phyloP scores from a whole-genome alignment of 306 rosid genomes.

The Oemleria cerasiformis region DNA sequence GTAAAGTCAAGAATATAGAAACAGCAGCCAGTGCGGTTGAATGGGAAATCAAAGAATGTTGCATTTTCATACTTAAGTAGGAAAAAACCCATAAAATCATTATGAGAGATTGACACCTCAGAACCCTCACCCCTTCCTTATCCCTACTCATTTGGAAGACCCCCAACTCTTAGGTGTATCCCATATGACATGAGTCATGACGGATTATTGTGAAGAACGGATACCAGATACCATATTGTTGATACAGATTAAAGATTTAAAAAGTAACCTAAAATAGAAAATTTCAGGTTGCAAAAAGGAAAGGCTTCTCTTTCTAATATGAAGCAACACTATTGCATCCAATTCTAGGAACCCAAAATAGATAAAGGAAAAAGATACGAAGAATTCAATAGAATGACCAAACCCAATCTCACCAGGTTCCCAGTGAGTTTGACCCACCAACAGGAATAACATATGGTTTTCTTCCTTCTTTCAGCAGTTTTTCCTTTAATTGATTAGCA shows the following conservation, averaged over 20 bases:
- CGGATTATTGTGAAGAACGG: background rate
- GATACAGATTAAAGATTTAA: background rate
- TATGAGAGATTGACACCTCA: background rate
- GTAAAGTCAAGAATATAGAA: background rate
- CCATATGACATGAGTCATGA: background rate
- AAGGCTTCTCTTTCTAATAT: background rate
- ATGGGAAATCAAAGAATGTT: conserved; percentile 6
- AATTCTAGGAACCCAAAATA: background rate
- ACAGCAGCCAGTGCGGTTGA: conserved; percentile 5
- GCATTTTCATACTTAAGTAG: background rate
- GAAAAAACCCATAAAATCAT: background rate
- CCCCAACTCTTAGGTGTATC: background rate
- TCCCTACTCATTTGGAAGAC: background rate
- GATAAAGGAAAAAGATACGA: background rate
- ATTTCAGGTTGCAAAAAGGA: background rate
- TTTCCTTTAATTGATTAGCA: conserved; percentile 56
- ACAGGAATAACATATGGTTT: conserved; percentile 88
- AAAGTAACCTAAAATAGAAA: background rate
- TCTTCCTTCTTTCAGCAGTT: conserved; percentile 78
- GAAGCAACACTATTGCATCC: background rate
- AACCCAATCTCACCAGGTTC: conserved; percentile 71
- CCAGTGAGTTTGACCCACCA: conserved; percentile 89
- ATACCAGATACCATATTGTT: background rate
- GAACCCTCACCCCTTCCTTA: background rate
- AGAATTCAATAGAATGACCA: conserved; percentile 16